phyloP scores from a whole-genome alignment of 306 rosid genomes.

The Cucurbita moschata region DNA sequence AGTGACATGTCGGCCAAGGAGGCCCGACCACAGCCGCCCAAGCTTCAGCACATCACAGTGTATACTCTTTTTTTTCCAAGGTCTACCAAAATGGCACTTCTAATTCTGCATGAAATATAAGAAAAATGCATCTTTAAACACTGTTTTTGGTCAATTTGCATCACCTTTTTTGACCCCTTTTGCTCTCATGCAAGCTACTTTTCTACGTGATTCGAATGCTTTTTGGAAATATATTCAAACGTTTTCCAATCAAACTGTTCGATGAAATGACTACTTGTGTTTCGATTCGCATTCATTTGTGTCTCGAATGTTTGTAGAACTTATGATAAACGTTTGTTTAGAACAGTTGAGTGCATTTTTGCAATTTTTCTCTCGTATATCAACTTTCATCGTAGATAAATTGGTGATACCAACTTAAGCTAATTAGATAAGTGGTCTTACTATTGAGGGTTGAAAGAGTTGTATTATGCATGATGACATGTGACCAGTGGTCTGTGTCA shows the following conservation, averaged over 20 bases:
- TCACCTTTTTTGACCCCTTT: neutral
- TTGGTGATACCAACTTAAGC: too few species aligned
- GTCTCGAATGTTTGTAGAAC: neutral
- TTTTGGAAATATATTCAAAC: neutral
- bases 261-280: neutral
- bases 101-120: neutral
- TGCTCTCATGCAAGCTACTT: neutral
- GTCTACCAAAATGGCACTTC: conserved; percentile 2
- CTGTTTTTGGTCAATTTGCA: neutral
- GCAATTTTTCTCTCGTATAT: too few species aligned
- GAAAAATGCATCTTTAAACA: neutral
- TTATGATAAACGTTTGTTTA: too few species aligned
- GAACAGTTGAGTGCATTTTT: too few species aligned
- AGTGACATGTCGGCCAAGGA: neutral
- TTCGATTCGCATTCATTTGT: neutral
- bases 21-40: conserved; percentile 7
- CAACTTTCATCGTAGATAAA: too few species aligned
- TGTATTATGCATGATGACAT: too few species aligned
- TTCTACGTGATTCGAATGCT: neutral
- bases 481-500: too few species aligned
- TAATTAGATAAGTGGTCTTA: too few species aligned
- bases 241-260: neutral
- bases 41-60: neutral
- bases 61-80: neutral
- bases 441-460: too few species aligned